Conservation (phyloP, 1,284 basidiomycete species). For the Kwoniella shivajii region DNA sequence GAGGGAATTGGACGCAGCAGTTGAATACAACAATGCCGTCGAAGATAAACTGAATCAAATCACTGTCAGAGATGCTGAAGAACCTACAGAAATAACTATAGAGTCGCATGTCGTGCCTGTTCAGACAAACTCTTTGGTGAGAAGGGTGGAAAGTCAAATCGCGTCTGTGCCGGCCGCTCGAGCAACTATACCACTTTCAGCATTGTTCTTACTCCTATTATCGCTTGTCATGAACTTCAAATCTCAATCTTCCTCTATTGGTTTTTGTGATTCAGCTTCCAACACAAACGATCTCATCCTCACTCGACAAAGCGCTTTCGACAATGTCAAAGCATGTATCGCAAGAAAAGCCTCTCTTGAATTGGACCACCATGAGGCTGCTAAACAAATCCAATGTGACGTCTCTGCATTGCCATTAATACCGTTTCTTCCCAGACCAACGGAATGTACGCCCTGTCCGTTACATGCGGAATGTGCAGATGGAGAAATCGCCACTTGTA, state of each 20-base stretch:
- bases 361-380: conserved; percentile 24
- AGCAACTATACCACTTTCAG: conserved; percentile 54
- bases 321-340: conserved; percentile 64
- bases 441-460: conserved; percentile 81
- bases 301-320: conserved; percentile 45
- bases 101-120: conserved; percentile 4
- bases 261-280: conserved; percentile 75
- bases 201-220: conserved; percentile 56
- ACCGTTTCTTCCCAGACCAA: conserved; percentile 61
- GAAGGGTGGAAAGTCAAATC: conserved; percentile 14
- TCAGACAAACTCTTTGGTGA: conserved; percentile 16
- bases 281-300: conserved; percentile 65
- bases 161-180: conserved; percentile 21
- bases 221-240: conserved; percentile 55
- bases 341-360: conserved; percentile 27
- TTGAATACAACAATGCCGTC: conserved; percentile 40
- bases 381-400: conserved; percentile 33
- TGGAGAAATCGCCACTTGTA: conserved; percentile 67
- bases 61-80: conserved; percentile 12
- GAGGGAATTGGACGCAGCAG: conserved; percentile 26
- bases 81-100: conserved; percentile 9
- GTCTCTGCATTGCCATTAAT: conserved; percentile 59
- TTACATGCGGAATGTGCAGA: conserved; percentile 71
- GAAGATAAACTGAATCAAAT: conserved; percentile 35
- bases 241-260: conserved; percentile 68